phyloP scores from a whole-genome alignment of 2,329 filamentous ascomycete species.

The Gaeumannomyces tritici region DNA sequence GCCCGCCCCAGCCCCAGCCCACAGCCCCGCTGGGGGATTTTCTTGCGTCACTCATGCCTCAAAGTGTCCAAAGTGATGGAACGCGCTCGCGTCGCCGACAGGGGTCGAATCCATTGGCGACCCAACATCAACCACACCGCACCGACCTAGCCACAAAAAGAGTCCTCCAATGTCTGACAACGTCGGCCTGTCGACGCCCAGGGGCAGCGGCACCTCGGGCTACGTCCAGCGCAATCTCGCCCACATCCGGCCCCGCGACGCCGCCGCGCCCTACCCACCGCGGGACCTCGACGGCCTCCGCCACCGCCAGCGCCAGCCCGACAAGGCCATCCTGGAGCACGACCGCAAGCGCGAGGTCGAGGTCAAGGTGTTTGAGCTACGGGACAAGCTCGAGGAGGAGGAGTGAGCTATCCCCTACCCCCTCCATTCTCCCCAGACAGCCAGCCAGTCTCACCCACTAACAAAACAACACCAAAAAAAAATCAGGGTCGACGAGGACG shows the following conservation, averaged over 20 bases:
- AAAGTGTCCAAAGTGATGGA: background rate
- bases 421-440: background rate
- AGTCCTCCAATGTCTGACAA: conserved; percentile 77
- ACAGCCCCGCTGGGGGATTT: background rate
- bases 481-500: conserved; percentile 68
- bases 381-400: conserved; percentile 87
- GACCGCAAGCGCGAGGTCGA: conserved; percentile 86
- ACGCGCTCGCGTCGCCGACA: background rate
- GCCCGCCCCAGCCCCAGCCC: background rate
- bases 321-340: conserved; percentile 88
- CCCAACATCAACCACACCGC: background rate
- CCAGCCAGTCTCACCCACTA: background rate
- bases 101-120: background rate
- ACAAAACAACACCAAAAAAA: background rate
- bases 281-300: conserved; percentile 59
- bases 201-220: conserved; percentile 91
- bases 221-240: conserved; percentile 96
- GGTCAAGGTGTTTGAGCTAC: conserved; percentile 83
- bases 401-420: conserved; percentile 41
- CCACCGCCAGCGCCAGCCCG: conserved; percentile 74
- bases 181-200: conserved; percentile 88
- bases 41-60: background rate
- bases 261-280: conserved; percentile 65
- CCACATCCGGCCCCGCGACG: conserved; percentile 76
- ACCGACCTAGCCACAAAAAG: too few species aligned